These are phyloP conservation scores for Saccharomyces pastorianus DNA, from an alignment of 1,139 yeast species.

Conservation along the genomic window DNA sequence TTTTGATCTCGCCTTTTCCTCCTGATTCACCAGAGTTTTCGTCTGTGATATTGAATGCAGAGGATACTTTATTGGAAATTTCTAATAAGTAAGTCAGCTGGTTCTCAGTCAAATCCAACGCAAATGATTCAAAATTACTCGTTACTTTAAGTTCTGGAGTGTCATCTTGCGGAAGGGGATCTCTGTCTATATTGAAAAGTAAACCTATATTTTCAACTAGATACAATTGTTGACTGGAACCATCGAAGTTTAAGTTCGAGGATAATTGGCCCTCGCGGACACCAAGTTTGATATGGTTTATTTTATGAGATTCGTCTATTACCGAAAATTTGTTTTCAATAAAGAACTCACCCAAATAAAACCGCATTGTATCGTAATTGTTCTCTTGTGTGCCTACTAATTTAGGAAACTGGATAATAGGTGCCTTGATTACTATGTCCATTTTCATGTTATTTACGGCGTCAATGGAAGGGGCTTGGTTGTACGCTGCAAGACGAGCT, in stretches of 20 bases:
- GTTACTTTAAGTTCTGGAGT: conserved; percentile 47
- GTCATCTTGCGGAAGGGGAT: conserved; percentile 36
- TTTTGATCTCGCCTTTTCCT: background rate
- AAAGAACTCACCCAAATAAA: conserved; percentile 77
- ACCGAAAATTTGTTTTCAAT: conserved; percentile 53
- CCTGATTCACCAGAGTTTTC: background rate
- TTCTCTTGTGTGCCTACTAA: conserved; percentile 38
- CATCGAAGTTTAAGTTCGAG: conserved; percentile 50
- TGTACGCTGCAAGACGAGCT: conserved; percentile 79
- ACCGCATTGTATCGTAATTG: conserved; percentile 53
- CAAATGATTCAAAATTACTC: conserved; percentile 61
- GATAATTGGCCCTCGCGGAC: conserved; percentile 60
- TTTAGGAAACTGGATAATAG: conserved; percentile 73
- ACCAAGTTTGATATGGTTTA: conserved; percentile 57
- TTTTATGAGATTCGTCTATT: conserved; percentile 25
- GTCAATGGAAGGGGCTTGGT: conserved; percentile 39
- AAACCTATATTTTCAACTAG: conserved; percentile 67
- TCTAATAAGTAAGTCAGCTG: conserved; percentile 58
- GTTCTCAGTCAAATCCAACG: conserved; percentile 63
- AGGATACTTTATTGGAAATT: conserved; percentile 49
- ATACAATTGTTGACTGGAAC: conserved; percentile 45
- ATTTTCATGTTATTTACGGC: conserved; percentile 51
- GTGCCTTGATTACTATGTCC: conserved; percentile 68
- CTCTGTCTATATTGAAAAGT: conserved; percentile 51
- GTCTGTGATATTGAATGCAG: conserved; percentile 37